Base-by-base conservation (phyloP, 2,329 filamentous ascomycete species). In the Phyllosticta ampelicida region DNA sequence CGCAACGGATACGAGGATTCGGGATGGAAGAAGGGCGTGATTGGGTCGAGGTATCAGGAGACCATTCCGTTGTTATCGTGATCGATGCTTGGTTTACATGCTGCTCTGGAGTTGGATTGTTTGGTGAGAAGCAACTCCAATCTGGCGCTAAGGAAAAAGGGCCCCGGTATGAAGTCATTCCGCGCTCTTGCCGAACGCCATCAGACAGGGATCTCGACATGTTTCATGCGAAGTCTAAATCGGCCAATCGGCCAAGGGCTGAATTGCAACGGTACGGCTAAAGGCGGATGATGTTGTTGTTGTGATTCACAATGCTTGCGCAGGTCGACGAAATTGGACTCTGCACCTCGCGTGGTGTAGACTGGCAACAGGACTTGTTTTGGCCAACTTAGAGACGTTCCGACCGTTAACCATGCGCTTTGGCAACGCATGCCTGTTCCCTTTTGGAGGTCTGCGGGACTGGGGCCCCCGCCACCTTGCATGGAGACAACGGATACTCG, bases 81-180 rank as follows among this genome's bases (percentile, higher is more conserved):
- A n/a, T 44, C 3, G 36, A 5, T n/a, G 16, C 13, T 16, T 44
- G 3, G 11, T n/a, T 44, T 16, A 8, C 36, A 44, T 44, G 36
- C 13, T 44, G 29, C 36, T 16, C 36, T 18, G 3, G n/a, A n/a
- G 2, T 36, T 36, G 30, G 23, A 26, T 3, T 3, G 55, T 18
- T n/a, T 29, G 50, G 55, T 19, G 36, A 26, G 23, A 30, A 51
- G 48, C 26, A 51, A 19, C 23, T 16, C 20, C n/a, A 26, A 20
- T 18, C 18, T 13, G 21, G 55, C 51, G 55, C 36, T 16, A 16
- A 44, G 36, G 36, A 58, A 58, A 58, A 58, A 58, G 51, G 36
- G 36, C 36, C 36, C 30, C 36, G 20, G 11, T 51, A 58, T 58
- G 55, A 58, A 58, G 55, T 58, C 55, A 58, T 58, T 36, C 50